A percentile compares a stretch with the other conserved stretches of the same genome.
Conservation (phyloP, 2,329 filamentous ascomycete species). For the Gnomoniopsis sp. region DNA sequence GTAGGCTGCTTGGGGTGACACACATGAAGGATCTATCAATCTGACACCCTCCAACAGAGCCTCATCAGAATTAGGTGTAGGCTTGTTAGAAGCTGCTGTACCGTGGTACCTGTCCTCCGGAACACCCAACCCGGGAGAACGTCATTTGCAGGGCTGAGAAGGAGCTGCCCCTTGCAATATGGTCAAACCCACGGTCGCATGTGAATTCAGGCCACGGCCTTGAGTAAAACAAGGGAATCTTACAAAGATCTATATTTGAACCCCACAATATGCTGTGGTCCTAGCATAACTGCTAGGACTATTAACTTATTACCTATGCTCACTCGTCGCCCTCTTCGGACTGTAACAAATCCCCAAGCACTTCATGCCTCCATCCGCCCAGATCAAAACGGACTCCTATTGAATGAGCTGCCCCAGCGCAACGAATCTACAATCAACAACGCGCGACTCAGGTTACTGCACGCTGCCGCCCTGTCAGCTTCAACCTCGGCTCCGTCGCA, state of each 20-base stretch:
- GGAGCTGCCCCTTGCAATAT: background rate
- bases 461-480: background rate
- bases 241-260: background rate
- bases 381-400: background rate
- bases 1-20: too few species aligned
- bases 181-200: background rate
- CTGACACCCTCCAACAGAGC: too few species aligned
- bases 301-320: background rate
- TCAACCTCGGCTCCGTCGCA: constrained; percentile 8
- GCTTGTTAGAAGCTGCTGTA: background rate
- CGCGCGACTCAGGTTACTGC: background rate
- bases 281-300: background rate
- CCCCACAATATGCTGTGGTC: background rate
- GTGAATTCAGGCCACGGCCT: background rate
- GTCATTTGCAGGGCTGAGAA: background rate
- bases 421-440: background rate
- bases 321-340: background rate
- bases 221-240: background rate
- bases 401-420: background rate
- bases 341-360: background rate
- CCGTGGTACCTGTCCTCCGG: background rate
- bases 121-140: background rate
- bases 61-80: background rate
- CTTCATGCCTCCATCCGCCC: background rate
- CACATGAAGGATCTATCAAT: too few species aligned